Evolutionary conservation across 805 yeast genomes (phyloP), one percentile per base, ranked within the genome.

Genomic region (Yarrowia porcina): DNA sequence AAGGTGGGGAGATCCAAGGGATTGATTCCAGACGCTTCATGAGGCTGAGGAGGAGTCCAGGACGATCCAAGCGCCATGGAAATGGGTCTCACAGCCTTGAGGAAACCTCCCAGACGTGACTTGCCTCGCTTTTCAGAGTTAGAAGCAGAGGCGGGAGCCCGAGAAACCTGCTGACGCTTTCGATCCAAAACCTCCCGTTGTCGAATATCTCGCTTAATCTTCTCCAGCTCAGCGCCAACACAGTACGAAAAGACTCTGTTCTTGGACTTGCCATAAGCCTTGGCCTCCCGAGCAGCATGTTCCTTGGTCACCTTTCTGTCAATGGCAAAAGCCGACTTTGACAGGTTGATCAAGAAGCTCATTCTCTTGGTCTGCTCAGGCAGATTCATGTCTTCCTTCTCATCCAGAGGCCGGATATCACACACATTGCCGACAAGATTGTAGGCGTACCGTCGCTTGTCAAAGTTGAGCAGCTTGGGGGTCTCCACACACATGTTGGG

Each of bases 401-500:
- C 64, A 18, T 49, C 47, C 15, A 18, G 74, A 74, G 33, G 76
- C 72, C 74, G 49, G 9, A 83, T 71, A 63, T 79, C 83, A 47
- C 79, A 66, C 17, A 85, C 78, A 65, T 84, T 84, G 21, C 83
- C 76, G 35, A 87, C 76, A 65, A 87, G 77, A 69, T 86, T 84
- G 73, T 82, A 83, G 4, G 83, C 82, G 72, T 84, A 87, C 60
- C 93, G 79, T 65, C 87, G 81, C 75, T 93, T 93, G 73, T 90
- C 96, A 74, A 92, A 93, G 70, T 93, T 92, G 68, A 92, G 83
- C 65, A 87, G 76, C 33, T 80, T 77, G 1, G 87, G 80, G 69
- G 86, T 83, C 64, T 81, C 85, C 39, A 83, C 80, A 59, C 87
- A 82, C 83, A 85, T 88, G 69, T 88, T 89, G 18, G 97, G 96